Evolutionary conservation across 2,329 filamentous ascomycete genomes (phyloP).

Genomic region (Xylaria sp.): DNA sequence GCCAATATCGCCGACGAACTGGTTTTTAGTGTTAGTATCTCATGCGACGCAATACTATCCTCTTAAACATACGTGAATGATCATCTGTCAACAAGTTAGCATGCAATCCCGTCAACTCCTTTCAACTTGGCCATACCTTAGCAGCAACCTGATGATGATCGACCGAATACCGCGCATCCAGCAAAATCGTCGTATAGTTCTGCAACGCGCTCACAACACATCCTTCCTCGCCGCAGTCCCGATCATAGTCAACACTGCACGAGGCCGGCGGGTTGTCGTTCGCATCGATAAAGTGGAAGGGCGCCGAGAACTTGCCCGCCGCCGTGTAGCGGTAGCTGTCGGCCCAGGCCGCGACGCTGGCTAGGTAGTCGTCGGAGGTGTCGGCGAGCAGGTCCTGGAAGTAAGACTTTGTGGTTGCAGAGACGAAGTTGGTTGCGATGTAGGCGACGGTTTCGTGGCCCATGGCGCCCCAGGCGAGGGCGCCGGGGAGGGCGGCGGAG

Average conservation of each 20-base stretch:
- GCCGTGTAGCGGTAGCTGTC: slow-evolving; percentile 44
- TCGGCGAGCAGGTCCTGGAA: slow-evolving; percentile 42
- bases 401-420: slow-evolving; percentile 37
- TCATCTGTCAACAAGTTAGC: slow-evolving; percentile 24
- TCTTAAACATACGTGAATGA: slow-evolving; percentile 29
- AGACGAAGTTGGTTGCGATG: slow-evolving; percentile 45
- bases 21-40: background rate
- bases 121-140: too few relatives aligned
- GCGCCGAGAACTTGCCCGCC: slow-evolving; percentile 41
- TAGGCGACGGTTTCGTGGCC: slow-evolving; percentile 52
- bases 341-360: slow-evolving; percentile 46
- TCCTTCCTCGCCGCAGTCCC: slow-evolving; percentile 57
- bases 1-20: slow-evolving; percentile 51
- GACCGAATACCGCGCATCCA: slow-evolving; percentile 25
- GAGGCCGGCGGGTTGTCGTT: slow-evolving; percentile 54
- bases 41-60: background rate
- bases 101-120: too few relatives aligned
- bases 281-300: slow-evolving; percentile 55
- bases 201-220: slow-evolving; percentile 54
- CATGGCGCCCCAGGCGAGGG: slow-evolving; percentile 38
- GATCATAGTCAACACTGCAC: slow-evolving; percentile 53
- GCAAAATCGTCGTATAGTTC: slow-evolving; percentile 34
- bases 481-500: slow-evolving; percentile 20
- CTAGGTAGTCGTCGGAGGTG: slow-evolving; percentile 42
- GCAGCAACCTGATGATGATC: slow-evolving; percentile 34